These are phyloP conservation scores for Lomentospora prolificans DNA, from an alignment of 2,329 filamentous ascomycete genomes.

Conservation along the genomic window DNA sequence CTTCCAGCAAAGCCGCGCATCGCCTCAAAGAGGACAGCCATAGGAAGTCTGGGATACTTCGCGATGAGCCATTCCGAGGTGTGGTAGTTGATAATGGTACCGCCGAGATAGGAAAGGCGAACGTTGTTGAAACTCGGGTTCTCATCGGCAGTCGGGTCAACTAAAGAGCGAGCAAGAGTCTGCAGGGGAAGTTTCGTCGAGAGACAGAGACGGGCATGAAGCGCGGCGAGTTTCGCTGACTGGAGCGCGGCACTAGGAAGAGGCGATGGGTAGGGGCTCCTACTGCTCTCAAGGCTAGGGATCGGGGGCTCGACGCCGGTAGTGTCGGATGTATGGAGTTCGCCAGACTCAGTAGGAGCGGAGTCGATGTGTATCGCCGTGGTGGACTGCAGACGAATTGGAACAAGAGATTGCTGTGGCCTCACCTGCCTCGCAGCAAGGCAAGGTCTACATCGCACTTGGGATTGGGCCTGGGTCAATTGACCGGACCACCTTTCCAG, in stretches of 20 bases:
- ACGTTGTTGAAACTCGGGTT: constrained; percentile 80
- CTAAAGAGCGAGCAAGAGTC: constrained; percentile 75
- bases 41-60: constrained; percentile 83
- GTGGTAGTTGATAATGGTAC: constrained; percentile 79
- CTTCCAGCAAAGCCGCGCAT: constrained; percentile 76
- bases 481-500: constrained; percentile 10
- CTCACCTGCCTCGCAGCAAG: constrained; percentile 4
- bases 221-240: constrained; percentile 84
- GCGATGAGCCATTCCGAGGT: constrained; percentile 79
- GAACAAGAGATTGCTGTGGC: constrained; percentile 9
- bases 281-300: constrained; percentile 11
- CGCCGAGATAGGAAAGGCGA: constrained; percentile 70
- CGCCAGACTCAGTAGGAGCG: constrained; percentile 14
- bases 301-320: constrained; percentile 8
- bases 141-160: constrained; percentile 75
- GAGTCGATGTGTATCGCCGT: constrained; percentile 14
- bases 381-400: constrained; percentile 24
- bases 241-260: constrained; percentile 52
- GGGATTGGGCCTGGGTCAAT: constrained; percentile 9
- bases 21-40: constrained; percentile 76
- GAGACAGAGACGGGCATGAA: constrained; percentile 81
- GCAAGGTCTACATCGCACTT: constrained; percentile 6
- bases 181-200: constrained; percentile 73
- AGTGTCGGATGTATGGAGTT: constrained; percentile 12
- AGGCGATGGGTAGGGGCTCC: constrained; percentile 55